Evolutionary conservation across 139 green algal species (phyloP).

Genomic region (Desmodesmus armatus): DNA sequence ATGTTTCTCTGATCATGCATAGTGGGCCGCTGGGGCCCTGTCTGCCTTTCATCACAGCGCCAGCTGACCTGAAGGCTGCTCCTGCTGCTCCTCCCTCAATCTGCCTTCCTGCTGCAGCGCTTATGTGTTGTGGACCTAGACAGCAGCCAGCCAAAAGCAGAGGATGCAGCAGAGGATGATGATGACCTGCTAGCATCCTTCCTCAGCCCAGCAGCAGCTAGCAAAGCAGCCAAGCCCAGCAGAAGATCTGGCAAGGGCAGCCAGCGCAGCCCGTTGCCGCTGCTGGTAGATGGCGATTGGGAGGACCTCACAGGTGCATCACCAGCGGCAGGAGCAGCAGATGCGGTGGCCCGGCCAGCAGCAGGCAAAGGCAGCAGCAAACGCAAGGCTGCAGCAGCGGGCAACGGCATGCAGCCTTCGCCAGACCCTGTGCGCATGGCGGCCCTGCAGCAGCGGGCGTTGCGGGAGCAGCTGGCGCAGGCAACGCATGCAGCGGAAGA

Average conservation of each 20-base stretch:
- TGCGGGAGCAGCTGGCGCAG: constrained; percentile 10
- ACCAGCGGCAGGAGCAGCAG: not conserved
- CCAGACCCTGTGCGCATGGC: not conserved
- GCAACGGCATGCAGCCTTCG: not conserved
- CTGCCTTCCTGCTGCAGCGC: not conserved
- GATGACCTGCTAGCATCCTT: not conserved
- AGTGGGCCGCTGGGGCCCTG: not conserved
- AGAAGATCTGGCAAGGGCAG: not conserved
- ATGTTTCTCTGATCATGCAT: not conserved
- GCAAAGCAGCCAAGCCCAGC: constrained; percentile 9
- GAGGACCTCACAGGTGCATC: not conserved
- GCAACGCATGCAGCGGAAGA: not conserved
- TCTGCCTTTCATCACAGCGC: not conserved
- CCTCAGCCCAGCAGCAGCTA: constrained; percentile 5
- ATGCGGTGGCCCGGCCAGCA: not conserved
- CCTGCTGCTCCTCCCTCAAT: no score
- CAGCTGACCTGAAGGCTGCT: no score
- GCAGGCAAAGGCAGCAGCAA: not conserved
- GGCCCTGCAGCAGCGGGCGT: not conserved
- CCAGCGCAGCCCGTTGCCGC: not conserved
- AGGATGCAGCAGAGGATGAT: not conserved
- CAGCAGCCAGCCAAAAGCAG: not conserved
- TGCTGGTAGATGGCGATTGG: not conserved
- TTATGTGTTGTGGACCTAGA: not conserved
- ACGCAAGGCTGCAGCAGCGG: not conserved